Percentiles rank a stretch among this genome's conserved stretches.
Conservation (phyloP, 768 basidiomycete species). For the Paxillus rubicundulus region DNA sequence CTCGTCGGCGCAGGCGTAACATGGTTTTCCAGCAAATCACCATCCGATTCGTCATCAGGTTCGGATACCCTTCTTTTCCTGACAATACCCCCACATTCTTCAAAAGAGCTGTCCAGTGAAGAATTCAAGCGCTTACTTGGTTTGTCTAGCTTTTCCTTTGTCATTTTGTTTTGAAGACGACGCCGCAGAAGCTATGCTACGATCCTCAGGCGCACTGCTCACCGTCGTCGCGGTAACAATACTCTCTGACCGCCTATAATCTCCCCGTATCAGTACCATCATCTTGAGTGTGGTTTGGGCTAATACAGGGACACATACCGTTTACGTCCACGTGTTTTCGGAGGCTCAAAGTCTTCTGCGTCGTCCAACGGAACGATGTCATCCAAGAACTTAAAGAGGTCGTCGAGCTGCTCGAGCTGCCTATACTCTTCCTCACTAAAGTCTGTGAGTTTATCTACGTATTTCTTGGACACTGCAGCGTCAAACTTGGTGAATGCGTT, state of each 20-base stretch:
- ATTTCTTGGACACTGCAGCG: conserved; percentile 62
- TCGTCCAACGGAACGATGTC: conserved; percentile 69
- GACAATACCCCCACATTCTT: neutral
- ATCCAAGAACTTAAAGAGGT: conserved; percentile 70
- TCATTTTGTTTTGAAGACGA: conserved; percentile 20
- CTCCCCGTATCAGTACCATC: neutral
- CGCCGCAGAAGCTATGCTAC: conserved; percentile 33
- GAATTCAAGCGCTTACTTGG: conserved; percentile 38
- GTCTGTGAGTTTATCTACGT: conserved; percentile 63
- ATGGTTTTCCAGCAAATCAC: conserved; percentile 33
- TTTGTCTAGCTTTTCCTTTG: conserved; percentile 32
- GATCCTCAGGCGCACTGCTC: conserved; percentile 39
- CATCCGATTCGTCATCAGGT: conserved; percentile 47
- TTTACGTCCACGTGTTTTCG: conserved; percentile 43
- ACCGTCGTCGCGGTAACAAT: conserved; percentile 43
- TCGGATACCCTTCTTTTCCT: conserved; percentile 59
- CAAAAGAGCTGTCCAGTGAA: neutral
- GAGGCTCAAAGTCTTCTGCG: conserved; percentile 44
- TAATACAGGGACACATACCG: conserved; percentile 40
- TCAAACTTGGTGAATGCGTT: conserved; percentile 78
- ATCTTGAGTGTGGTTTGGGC: neutral
- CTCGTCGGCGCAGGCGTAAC: conserved; percentile 43
- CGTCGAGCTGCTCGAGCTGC: conserved; percentile 58
- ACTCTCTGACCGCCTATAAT: conserved; percentile 57
- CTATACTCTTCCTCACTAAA: conserved; percentile 73